Evolutionary conservation across 2,329 filamentous ascomycete species (phyloP), one percentile per base, ranked within the genome.

Genomic region (Aspergillus candidus): DNA sequence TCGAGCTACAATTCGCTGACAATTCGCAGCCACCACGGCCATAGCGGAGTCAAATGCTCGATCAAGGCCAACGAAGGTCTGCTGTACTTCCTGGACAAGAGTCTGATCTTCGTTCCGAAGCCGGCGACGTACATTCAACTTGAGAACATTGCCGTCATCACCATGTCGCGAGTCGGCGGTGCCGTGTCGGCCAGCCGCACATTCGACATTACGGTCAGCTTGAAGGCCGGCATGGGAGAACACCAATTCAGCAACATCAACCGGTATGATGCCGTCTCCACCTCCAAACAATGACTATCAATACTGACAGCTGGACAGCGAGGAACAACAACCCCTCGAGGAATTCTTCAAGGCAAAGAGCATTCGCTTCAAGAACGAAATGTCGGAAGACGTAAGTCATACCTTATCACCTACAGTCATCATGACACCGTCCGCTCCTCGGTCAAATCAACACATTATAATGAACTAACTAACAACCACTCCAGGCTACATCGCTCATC

Each of bases 201-300:
- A 2, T 98, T 98, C 62, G 93, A 98, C 66, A 96, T 98, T 57
- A 93, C 89, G 0, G 87, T 98, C 46, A 83, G 83, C 43, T 79
- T 96, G 73, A 97, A 96, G 76, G 81, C 76, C 55, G 87, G 86
- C n/a, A 77, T 80, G 41, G 86, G 86, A 45, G 89, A 94, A 60
- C 88, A 90, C 57, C 90, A 96, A 61, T 98, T 98, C 73, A 95
- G 89, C 72, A 98, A 98, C 74, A 98, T 98, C 68, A 98, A 96
- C 66, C 86, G 91, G 76, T 78, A 65, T 56, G 71, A 32, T 5
- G 15, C 10, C 17, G 33, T 11, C 22, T 3, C 14, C 11, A 6
- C 30, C 10, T 7, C 12, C 18, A 6, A 12, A 8, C 6, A 13
- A n/a, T 12, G 2, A 5, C 1, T 8, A n/a, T 32, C 5, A 11